A percentile compares a stretch with the other conserved stretches of the same genome.
Conservation (phyloP, 495 filamentous ascomycete genomes). For the Podospora bellae-mahoneyi region DNA sequence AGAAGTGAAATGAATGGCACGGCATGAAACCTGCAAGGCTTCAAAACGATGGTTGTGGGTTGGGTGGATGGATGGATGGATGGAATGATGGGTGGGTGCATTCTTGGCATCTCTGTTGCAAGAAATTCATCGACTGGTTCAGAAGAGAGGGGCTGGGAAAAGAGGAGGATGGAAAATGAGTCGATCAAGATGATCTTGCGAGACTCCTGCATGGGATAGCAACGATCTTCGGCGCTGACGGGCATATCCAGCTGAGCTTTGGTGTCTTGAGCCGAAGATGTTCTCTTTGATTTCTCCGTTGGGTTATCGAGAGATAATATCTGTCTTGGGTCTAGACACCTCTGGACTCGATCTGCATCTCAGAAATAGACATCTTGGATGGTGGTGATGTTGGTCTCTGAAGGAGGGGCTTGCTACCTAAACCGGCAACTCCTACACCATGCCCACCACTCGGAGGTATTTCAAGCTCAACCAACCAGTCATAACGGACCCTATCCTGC, state of each 20-base stretch:
- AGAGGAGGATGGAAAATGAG: neutral
- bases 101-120: neutral
- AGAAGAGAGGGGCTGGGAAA: slow-evolving; percentile 1
- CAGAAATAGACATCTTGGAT: neutral
- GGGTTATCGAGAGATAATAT: neutral
- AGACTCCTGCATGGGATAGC: neutral
- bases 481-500: neutral
- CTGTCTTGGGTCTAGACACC: neutral
- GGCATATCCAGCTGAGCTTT: neutral
- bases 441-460: neutral
- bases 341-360: neutral
- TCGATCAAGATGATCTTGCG: neutral
- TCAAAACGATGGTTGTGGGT: neutral
- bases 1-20: neutral
- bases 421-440: neutral
- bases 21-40: slow-evolving; percentile 1
- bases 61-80: too few species aligned
- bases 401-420: neutral
- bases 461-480: neutral
- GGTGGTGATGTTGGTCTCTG: neutral
- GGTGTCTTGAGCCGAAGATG: neutral
- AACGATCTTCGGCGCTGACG: neutral
- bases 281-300: neutral
- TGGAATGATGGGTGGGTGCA: neutral
- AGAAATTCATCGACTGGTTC: neutral